Conservation (phyloP, 2,329 filamentous ascomycete genomes). For the Sarocladiaceae sp. region DNA sequence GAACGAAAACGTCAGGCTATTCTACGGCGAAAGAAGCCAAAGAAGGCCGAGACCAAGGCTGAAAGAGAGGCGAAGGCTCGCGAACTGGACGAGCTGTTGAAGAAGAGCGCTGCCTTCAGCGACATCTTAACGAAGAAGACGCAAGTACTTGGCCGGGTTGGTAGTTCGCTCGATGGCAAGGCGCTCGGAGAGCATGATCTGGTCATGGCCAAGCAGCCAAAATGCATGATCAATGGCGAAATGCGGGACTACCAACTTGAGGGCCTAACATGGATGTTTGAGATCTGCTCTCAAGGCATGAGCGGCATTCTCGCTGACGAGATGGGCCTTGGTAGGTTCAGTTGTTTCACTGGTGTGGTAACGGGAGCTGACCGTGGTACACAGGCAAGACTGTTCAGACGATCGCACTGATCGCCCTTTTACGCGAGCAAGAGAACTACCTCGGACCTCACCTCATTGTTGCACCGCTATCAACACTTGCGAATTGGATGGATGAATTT, state of each 20-base stretch:
- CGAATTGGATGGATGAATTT: slow-evolving; percentile 96
- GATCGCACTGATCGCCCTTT: slow-evolving; percentile 79
- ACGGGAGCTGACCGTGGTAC: slow-evolving; percentile 9
- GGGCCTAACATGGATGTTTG: slow-evolving; percentile 92
- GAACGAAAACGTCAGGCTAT: slow-evolving; percentile 40
- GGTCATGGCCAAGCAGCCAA: slow-evolving; percentile 79
- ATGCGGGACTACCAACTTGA: slow-evolving; percentile 96
- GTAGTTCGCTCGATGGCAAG: slow-evolving; percentile 56
- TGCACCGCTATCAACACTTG: slow-evolving; percentile 84
- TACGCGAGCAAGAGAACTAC: slow-evolving; percentile 82
- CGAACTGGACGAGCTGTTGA: slow-evolving; percentile 55
- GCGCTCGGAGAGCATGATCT: slow-evolving; percentile 62
- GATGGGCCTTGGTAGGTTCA: slow-evolving; percentile 69
- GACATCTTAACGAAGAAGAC: slow-evolving; percentile 62
- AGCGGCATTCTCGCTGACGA: slow-evolving; percentile 91
- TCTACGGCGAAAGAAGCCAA: slow-evolving; percentile 36
- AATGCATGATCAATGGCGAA: slow-evolving; percentile 76
- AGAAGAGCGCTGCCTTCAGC: slow-evolving; percentile 56
- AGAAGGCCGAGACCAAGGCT: slow-evolving; percentile 46
- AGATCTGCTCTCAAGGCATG: slow-evolving; percentile 73
- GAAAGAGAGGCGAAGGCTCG: slow-evolving; percentile 55
- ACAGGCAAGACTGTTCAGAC: slow-evolving; percentile 86
- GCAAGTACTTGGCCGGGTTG: slow-evolving; percentile 57
- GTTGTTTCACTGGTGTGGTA: background rate
- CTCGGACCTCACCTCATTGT: slow-evolving; percentile 85